phyloP scores from a whole-genome alignment of 768 basidiomycete genomes.

The Leccinum arenicola region DNA sequence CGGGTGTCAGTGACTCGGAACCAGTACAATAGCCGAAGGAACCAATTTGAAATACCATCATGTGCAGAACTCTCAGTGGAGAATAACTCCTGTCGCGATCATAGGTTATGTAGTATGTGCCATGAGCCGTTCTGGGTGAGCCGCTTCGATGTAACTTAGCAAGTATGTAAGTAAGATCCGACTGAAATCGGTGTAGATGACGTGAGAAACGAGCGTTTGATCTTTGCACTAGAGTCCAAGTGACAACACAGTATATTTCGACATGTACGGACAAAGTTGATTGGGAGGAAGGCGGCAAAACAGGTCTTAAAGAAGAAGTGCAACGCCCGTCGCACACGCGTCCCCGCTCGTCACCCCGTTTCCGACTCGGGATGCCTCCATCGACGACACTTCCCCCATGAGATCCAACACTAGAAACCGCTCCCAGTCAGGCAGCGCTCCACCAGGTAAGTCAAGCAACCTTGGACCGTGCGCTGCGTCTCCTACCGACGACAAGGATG shows the following conservation, averaged over 20 bases:
- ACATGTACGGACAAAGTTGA: slow-evolving; percentile 1
- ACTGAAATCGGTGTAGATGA: no score
- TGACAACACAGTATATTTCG: not conserved
- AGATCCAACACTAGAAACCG: slow-evolving; percentile 70
- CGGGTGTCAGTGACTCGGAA: no score
- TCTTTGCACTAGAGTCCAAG: not conserved
- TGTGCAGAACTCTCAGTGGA: no score
- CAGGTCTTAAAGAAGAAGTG: slow-evolving; percentile 15
- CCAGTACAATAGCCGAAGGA: no score
- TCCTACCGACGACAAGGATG: not conserved
- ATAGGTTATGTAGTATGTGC: no score
- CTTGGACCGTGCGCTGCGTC: slow-evolving; percentile 15
- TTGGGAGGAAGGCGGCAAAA: not conserved
- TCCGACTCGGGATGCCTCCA: slow-evolving; percentile 33
- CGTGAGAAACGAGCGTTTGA: no score
- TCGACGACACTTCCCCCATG: slow-evolving; percentile 44
- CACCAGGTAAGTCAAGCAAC: slow-evolving; percentile 60
- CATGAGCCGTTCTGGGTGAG: no score
- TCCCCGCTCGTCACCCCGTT: slow-evolving; percentile 32
- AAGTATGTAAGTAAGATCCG: no score
- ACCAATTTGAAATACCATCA: no score
- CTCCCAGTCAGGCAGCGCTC: slow-evolving; percentile 48
- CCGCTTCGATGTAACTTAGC: no score
- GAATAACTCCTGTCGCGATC: no score
- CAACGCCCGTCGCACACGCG: slow-evolving; percentile 25